Conservation (phyloP, 179 eudicot genomes). For the Actinidia chinensis region DNA sequence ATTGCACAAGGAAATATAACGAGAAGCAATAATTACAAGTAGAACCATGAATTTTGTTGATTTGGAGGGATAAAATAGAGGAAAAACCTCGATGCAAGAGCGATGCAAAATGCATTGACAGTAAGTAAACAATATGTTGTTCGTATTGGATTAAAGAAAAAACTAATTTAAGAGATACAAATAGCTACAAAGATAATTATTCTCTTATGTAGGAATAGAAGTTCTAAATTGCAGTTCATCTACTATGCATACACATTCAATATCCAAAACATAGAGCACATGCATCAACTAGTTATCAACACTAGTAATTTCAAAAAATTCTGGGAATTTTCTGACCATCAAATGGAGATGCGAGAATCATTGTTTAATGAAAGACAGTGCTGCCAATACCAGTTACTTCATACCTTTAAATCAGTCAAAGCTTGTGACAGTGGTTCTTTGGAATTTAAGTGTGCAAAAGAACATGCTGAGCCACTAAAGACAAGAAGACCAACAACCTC, state of each 20-base stretch:
- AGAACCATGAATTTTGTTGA: background rate
- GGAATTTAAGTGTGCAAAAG: conserved; percentile 74
- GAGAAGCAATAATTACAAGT: background rate
- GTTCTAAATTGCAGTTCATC: background rate
- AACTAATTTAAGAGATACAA: background rate
- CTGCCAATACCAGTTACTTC: background rate
- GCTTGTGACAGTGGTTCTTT: conserved; percentile 91
- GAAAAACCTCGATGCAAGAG: background rate
- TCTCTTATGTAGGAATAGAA: background rate
- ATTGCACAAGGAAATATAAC: conserved; percentile 3
- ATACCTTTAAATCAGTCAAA: conserved; percentile 85
- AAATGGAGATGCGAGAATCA: background rate
- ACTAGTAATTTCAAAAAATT: background rate
- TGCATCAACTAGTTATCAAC: background rate
- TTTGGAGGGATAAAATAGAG: background rate
- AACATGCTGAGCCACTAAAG: conserved; percentile 66
- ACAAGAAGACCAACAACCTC: conserved; percentile 70
- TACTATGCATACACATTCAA: too few species aligned
- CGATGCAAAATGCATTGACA: background rate
- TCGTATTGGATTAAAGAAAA: background rate
- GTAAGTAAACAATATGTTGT: background rate
- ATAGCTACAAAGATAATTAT: background rate
- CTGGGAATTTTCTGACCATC: background rate
- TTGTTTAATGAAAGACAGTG: background rate
- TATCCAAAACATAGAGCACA: background rate